Percentiles rank a stretch among this genome's conserved stretches.
These are phyloP conservation scores for Umbelopsis isabellina DNA, from an alignment of 192 early-diverging fungal genomes.

Conservation along the genomic window DNA sequence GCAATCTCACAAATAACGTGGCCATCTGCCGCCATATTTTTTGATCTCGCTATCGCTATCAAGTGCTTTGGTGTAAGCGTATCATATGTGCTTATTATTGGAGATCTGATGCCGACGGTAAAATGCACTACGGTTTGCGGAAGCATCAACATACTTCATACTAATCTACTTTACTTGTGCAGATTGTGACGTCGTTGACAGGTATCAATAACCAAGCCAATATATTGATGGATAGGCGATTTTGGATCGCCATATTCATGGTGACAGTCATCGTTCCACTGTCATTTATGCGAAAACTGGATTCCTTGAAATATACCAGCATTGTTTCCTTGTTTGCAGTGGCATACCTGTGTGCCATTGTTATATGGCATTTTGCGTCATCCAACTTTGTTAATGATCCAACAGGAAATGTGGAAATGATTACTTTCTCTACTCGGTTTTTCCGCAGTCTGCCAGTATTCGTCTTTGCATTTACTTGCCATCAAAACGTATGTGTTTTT, in stretches of 20 bases:
- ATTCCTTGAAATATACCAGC: constrained; percentile 86
- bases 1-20: constrained; percentile 85
- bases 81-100: constrained; percentile 89
- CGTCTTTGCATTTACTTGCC: constrained; percentile 97
- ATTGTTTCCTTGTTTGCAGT: constrained; percentile 78
- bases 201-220: constrained; percentile 7
- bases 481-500: constrained; percentile 77
- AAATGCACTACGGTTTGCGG: constrained; percentile 19
- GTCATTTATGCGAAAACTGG: constrained; percentile 73
- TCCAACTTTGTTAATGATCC: constrained; percentile 56
- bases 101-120: constrained; percentile 82
- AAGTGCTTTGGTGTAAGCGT: constrained; percentile 96
- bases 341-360: constrained; percentile 83
- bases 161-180: background rate
- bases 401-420: constrained; percentile 55
- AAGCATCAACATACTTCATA: constrained; percentile 24
- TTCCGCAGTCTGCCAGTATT: constrained; percentile 85
- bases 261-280: constrained; percentile 67
- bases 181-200: constrained; percentile 11
- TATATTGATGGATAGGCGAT: constrained; percentile 57
- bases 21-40: constrained; percentile 80
- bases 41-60: constrained; percentile 92
- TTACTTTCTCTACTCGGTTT: constrained; percentile 59
- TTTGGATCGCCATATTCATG: constrained; percentile 84
- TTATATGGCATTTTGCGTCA: constrained; percentile 69